Evolutionary conservation across 2,329 filamentous ascomycete species (phyloP), one percentile per base, ranked within the genome.

Genomic region (Tolypocladium inflatum): DNA sequence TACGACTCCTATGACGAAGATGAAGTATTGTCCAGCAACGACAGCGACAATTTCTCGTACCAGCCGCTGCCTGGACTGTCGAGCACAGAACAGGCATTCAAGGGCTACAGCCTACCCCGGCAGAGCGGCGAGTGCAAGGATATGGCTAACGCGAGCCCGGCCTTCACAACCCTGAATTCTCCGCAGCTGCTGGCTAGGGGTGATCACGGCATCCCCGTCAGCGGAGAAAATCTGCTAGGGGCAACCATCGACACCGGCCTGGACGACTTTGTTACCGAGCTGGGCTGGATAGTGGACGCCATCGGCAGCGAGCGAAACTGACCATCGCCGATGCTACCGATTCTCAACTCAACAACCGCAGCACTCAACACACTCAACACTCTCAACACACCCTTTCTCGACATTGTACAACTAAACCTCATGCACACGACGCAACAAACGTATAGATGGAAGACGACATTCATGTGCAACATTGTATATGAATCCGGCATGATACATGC

Each of bases 231-330:
- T 59, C 61, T 73, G 19, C 66, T 76, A 2, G 69, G 68, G 10
- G 63, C 67, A 43, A 73, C 72, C 2, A 67, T 70, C 48, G 72
- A 74, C 54, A 67, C 70, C 5, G 72, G 71, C 26, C 63, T 77
- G 6, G 74, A 76, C 53, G 72, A 76, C 57, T 74, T 77, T 61
- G 71, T 67, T 48, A 71, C 62, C 55, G 80, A 83, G 65, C 69
- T 82, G 60, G 73, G 77, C 57, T 82, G 80, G 79, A 78, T 83
- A 67, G 77, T 76, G 13, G 74, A 76, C 38, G 70, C 75, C 30
- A 80, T 83, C 61, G 71, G 71, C 55, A 69, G 65, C 35, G 73
- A 70, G 62, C 55, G 56, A 17, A 50, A 61, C 53, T 70, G 58
- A 66, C 19, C 21, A 23, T 33, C 23, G 50, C 23, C 53, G 15